A percentile compares a stretch with the other conserved stretches of the same genome.
phyloP scores from a whole-genome alignment of 352 stramenopile genomes.

The Pythium scleroteichum region DNA sequence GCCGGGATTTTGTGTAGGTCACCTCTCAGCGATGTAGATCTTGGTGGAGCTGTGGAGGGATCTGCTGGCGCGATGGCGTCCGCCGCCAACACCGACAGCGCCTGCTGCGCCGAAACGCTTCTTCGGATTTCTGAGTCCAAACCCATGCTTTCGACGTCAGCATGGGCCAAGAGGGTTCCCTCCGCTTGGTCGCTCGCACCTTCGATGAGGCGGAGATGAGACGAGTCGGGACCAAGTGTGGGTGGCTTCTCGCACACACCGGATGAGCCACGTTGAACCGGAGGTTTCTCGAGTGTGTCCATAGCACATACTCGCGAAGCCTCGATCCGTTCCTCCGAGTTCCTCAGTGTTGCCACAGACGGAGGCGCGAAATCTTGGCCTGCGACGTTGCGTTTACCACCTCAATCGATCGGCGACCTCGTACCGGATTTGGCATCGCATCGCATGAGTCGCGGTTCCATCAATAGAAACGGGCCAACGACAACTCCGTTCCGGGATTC shows the following conservation, averaged over 20 bases:
- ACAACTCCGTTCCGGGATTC: too few species aligned
- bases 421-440: not conserved
- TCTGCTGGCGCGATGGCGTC: not conserved
- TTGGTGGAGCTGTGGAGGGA: too few species aligned
- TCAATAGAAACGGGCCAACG: not conserved
- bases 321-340: not conserved
- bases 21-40: too few species aligned
- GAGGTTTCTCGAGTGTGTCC: slow-evolving; percentile 5
- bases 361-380: too few species aligned
- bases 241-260: not conserved
- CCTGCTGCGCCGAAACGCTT: not conserved
- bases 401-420: not conserved
- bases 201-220: slow-evolving; percentile 14
- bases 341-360: too few species aligned
- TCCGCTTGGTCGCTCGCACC: slow-evolving; percentile 1
- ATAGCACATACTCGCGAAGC: slow-evolving; percentile 21
- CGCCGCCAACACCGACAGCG: not conserved
- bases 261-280: not conserved
- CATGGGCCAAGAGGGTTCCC: too few species aligned
- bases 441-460: not conserved
- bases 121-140: not conserved
- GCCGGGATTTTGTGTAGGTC: too few species aligned
- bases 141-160: too few species aligned
- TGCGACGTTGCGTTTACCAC: too few species aligned
- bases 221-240: slow-evolving; percentile 5